Base-by-base conservation (phyloP, 2,329 filamentous ascomycete species). In the Tolypocladium pustulatum region DNA sequence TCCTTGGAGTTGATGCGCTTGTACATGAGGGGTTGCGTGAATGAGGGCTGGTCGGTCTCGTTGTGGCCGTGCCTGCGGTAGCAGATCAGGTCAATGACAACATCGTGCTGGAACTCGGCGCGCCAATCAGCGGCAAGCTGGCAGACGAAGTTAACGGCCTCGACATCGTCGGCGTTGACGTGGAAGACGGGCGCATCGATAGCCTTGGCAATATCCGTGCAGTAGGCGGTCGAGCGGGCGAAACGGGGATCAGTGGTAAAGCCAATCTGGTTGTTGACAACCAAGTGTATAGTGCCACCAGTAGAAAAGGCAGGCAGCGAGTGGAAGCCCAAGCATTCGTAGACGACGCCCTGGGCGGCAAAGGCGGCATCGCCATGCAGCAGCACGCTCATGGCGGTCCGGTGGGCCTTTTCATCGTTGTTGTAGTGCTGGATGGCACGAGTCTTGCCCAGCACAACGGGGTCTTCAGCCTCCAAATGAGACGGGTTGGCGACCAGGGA, bases 21-120 rank as follows among this genome's bases (percentile, higher is more conserved):
- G 85, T 99, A 99, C 94, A 99, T 99, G 66, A 97, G 79, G 46
- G 94, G 94, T 74, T 99, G 94, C n/a, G 94, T 99, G 81, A 99
- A 99, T 46, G 93, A 96, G 54, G 94, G 94, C 81, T 99, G 94
- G 72, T 99, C 94, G 13, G 94, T 99, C 81, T 99, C 94, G 78
- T 99, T 99, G 85, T 99, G 94, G 62, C 94, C 94, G 74, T 97
- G 87, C 80, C 97, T 99, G 71, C 94, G 89, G 83, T 99, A 99
- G 83, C 94, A 99, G 71, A 97, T 91, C 68, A 99, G 85, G 74
- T 99, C 94, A 69, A 99, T 91, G 66, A 99, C 92, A 63, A 97
- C 93, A 72, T 99, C 94, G 72, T 92, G 90, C 82, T 96, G 95
- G 84, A 97, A 99, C 80, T 97, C 89, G 62, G 94, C 94, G 69